Conservation (phyloP, 768 basidiomycete genomes). For the Boletus vinaceobasis region DNA sequence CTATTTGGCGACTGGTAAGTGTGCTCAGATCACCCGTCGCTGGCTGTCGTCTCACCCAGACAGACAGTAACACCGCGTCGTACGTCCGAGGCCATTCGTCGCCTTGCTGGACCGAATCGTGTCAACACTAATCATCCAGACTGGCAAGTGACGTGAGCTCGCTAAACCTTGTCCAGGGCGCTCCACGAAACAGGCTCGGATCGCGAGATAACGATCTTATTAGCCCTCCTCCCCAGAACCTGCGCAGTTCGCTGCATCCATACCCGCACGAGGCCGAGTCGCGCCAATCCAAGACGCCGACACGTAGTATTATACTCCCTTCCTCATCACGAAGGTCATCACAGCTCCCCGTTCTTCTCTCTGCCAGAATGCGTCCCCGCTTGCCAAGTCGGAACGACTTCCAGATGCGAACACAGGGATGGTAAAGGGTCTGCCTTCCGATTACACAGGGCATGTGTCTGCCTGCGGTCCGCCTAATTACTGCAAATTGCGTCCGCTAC, state of each 20-base stretch:
- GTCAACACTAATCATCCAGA: constrained; percentile 10
- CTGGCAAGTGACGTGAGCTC: constrained; percentile 26
- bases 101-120: neutral
- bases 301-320: neutral
- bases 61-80: no score
- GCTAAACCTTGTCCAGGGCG: constrained; percentile 17
- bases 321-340: constrained; percentile 21
- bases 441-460: constrained; percentile 24
- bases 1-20: constrained; percentile 1
- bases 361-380: constrained; percentile 6
- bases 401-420: constrained; percentile 22
- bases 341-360: constrained; percentile 18
- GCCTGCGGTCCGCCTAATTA: constrained; percentile 27
- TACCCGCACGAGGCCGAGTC: constrained; percentile 13
- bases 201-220: constrained; percentile 33
- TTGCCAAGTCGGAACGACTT: constrained; percentile 14
- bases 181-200: constrained; percentile 17
- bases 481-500: constrained; percentile 26
- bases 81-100: no score
- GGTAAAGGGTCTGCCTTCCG: constrained; percentile 23
- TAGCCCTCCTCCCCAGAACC: neutral
- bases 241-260: constrained; percentile 1
- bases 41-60: neutral
- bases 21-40: constrained; percentile 19
- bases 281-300: constrained; percentile 26